phyloP scores from a whole-genome alignment of 1,284 basidiomycete genomes.

The Boletus sp. region DNA sequence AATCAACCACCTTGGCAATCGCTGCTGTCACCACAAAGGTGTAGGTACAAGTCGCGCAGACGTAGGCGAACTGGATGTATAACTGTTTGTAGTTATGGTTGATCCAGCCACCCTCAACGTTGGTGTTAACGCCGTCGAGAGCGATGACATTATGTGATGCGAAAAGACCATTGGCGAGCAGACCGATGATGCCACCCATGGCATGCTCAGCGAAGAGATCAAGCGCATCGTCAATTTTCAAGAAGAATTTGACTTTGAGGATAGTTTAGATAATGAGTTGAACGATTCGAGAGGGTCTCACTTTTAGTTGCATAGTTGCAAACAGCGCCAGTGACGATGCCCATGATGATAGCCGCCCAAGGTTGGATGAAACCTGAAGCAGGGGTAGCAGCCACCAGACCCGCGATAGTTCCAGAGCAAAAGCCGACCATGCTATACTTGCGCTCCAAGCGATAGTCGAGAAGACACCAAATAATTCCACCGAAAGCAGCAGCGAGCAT shows the following conservation, averaged over 20 bases:
- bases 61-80: conserved; percentile 85
- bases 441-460: conserved; percentile 83
- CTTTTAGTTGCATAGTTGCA: conserved; percentile 91
- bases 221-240: conserved; percentile 80
- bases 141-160: conserved; percentile 65
- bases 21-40: conserved; percentile 70
- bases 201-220: conserved; percentile 93
- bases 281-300: conserved; percentile 44
- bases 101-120: conserved; percentile 72
- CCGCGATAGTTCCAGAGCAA: conserved; percentile 83
- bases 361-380: conserved; percentile 70
- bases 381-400: conserved; percentile 90
- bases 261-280: conserved; percentile 11
- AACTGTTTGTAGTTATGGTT: conserved; percentile 74
- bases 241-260: conserved; percentile 61
- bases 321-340: conserved; percentile 71
- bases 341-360: conserved; percentile 78
- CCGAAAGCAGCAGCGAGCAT: conserved; percentile 80
- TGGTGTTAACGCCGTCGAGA: conserved; percentile 77
- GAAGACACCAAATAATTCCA: conserved; percentile 87
- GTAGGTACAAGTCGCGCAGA: conserved; percentile 69
- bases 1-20: conserved; percentile 71
- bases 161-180: conserved; percentile 81
- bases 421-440: conserved; percentile 90
- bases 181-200: conserved; percentile 85